Percentiles rank a stretch among this genome's conserved stretches.
Evolutionary conservation across 164 flowering plant genomes (phyloP).

Genomic region (Tinospora cordifolia): DNA sequence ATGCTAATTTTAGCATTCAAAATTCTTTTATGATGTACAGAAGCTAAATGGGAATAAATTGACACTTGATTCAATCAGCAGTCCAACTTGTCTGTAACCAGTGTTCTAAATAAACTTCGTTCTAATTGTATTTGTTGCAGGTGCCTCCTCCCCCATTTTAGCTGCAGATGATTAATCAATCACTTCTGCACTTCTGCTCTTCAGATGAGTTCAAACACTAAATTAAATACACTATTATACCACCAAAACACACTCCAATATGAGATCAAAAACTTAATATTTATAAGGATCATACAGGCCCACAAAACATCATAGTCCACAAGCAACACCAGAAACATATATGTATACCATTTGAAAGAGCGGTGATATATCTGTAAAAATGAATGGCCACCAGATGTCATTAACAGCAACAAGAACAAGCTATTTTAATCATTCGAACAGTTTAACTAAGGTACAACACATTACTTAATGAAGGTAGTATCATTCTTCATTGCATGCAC

Average conservation of each 20-base stretch:
- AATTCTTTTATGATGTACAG: too few relatives aligned
- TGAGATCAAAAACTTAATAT: too few relatives aligned
- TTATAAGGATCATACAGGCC: not conserved
- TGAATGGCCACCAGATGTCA: conserved; percentile 1
- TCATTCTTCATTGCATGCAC: conserved; percentile 3
- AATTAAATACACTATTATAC: too few relatives aligned
- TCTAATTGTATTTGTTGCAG: not conserved
- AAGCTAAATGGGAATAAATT: too few relatives aligned
- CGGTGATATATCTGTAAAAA: not conserved
- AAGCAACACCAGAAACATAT: not conserved
- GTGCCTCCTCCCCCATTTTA: not conserved
- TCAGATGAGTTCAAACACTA: not conserved
- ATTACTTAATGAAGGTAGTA: not conserved
- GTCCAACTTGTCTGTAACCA: not conserved
- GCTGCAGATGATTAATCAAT: not conserved
- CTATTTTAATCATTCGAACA: not conserved
- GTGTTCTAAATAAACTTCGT: not conserved
- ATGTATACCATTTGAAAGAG: conserved; percentile 1
- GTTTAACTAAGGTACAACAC: conserved; percentile 1
- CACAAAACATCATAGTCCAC: not conserved
- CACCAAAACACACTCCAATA: too few relatives aligned
- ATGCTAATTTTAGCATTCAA: too few relatives aligned
- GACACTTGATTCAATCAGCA: not conserved
- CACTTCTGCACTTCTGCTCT: not conserved
- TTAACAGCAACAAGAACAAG: not conserved